Base-by-base conservation (phyloP, 768 basidiomycete genomes). In the Fomitopsis pulvina region DNA sequence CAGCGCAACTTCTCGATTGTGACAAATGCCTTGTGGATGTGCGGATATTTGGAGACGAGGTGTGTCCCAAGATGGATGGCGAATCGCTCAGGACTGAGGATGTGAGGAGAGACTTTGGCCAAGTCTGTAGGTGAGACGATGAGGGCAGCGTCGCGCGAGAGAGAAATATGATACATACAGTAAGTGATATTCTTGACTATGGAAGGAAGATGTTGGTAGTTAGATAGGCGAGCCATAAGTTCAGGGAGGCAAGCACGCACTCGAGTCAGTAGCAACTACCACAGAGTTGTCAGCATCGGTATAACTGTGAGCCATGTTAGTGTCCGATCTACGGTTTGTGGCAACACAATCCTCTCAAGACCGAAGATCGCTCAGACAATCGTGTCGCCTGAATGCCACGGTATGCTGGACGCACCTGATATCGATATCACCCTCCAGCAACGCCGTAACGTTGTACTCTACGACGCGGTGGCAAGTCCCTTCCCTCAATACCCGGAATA, bases 251-350 rank as follows among this genome's bases (percentile, higher is more conserved):
- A 40, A 38, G 22, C 5, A 71, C 85, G 59, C 58, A 91, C 90
- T 84, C 1, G 90, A 89, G 68, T 98, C 94, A 1, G 93, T 98
- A 2, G 94, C 85, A 2, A 98, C 91, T 9, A 96, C 76, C 9
- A 85, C 80, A 2, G 77, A 77, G 68, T 98, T 98, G 62, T 97
- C 91, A 0, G 88, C 91, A 56, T 90, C 57, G 3, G 90, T 95
- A 66, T 87, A 97, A 59, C 90, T 90, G 47, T 40, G 21, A n/a
- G n/a, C n/a, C n/a, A n/a, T n/a, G n/a, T n/a, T n/a, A n/a, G n/a
- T n/a, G n/a, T n/a, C n/a, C n/a, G n/a, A n/a, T n/a, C n/a, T n/a
- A n/a, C n/a, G n/a, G n/a, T n/a, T n/a, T n/a, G n/a, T n/a, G n/a
- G n/a, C n/a, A n/a, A n/a, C n/a, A n/a, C n/a, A n/a, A n/a, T n/a